phyloP scores from a whole-genome alignment of 441 rosid species.

The Viola pubescens region DNA sequence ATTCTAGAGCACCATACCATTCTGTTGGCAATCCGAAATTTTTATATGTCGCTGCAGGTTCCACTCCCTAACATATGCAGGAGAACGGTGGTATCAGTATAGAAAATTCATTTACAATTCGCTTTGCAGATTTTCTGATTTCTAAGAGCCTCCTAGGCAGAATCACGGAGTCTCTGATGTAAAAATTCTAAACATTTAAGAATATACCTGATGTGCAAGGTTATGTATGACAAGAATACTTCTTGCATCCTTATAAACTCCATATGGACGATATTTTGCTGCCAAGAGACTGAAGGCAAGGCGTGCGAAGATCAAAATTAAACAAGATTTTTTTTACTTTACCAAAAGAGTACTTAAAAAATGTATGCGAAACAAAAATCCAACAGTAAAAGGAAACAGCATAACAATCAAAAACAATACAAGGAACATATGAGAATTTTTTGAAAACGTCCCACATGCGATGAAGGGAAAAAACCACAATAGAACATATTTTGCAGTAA shows the following conservation, averaged over 20 bases:
- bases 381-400: not conserved
- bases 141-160: not conserved
- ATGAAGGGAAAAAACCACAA: not conserved
- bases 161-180: not conserved
- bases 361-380: not conserved
- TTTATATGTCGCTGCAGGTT: constrained; percentile 63
- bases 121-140: not conserved
- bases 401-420: not conserved
- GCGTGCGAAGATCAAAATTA: constrained; percentile 10
- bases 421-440: not conserved
- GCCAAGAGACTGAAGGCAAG: constrained; percentile 70
- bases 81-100: not conserved
- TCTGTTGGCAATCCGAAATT: constrained; percentile 71
- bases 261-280: constrained; percentile 70
- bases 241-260: constrained; percentile 87
- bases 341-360: not conserved
- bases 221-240: constrained; percentile 76
- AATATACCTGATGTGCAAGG: constrained; percentile 83
- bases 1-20: constrained; percentile 88
- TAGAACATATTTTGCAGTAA: not conserved
- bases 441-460: no score
- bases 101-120: no score
- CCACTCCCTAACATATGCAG: constrained; percentile 66
- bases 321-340: not conserved
- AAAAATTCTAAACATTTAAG: constrained; percentile 8